These are phyloP conservation scores for Aspergillus carlsbadensis DNA, from an alignment of 495 filamentous ascomycete species.

Conservation along the genomic window DNA sequence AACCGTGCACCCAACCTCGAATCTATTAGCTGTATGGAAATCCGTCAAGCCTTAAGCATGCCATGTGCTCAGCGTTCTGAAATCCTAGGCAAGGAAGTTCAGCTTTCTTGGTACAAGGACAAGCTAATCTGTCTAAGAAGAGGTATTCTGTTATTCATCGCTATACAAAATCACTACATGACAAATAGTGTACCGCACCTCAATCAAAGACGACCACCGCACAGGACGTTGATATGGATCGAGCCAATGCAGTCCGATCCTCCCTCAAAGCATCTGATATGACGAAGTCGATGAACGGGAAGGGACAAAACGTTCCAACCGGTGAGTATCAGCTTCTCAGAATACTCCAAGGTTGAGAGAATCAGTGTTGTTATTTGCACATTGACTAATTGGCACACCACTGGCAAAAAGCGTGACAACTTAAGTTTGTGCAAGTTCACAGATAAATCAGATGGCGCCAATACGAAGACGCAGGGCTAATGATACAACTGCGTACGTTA, in stretches of 20 bases:
- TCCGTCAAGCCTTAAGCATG: no score
- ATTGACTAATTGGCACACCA: slow-evolving; percentile 91
- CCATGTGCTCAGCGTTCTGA: no score
- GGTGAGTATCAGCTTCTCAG: slow-evolving; percentile 26
- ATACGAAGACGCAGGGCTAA: background rate
- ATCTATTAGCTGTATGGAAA: no score
- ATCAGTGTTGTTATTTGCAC: slow-evolving; percentile 74
- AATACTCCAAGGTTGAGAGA: slow-evolving; percentile 34
- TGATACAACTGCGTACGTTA: background rate
- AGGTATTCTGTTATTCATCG: background rate
- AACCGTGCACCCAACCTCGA: no score
- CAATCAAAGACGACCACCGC: slow-evolving; percentile 33
- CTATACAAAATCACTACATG: slow-evolving; percentile 14
- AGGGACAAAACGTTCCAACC: slow-evolving; percentile 43
- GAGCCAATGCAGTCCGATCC: slow-evolving; percentile 33
- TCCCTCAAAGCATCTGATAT: slow-evolving; percentile 37
- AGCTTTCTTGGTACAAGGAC: background rate
- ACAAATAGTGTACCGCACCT: slow-evolving; percentile 33
- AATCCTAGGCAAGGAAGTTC: background rate
- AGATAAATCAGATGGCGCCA: background rate
- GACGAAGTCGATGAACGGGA: slow-evolving; percentile 32
- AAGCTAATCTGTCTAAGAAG: background rate
- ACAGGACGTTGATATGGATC: slow-evolving; percentile 24
- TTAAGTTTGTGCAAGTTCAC: slow-evolving; percentile 76
- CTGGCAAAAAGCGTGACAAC: slow-evolving; percentile 75